These are phyloP conservation scores for Mycena citricolor DNA, from an alignment of 1,284 basidiomycete species.

Conservation along the genomic window DNA sequence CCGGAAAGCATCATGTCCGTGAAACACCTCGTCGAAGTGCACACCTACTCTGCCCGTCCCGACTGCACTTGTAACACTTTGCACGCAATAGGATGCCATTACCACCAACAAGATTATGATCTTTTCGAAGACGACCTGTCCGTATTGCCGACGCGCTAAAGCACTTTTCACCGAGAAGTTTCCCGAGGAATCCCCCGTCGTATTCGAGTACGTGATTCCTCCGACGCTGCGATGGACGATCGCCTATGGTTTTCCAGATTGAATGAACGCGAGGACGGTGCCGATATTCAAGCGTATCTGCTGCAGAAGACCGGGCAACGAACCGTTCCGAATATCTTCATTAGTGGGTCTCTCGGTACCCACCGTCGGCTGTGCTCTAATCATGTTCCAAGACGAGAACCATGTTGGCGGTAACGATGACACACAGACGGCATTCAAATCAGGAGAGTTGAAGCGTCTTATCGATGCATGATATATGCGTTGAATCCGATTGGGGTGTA, in stretches of 20 bases:
- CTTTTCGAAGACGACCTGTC: slow-evolving; percentile 71
- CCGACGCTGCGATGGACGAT: neutral
- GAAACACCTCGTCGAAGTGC: slow-evolving; percentile 45
- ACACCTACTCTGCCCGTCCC: neutral
- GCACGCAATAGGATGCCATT: slow-evolving; percentile 49
- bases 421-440: slow-evolving; percentile 34
- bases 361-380: neutral
- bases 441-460: slow-evolving; percentile 36
- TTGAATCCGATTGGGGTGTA: too few species aligned
- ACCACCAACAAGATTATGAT: slow-evolving; percentile 58
- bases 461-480: slow-evolving; percentile 31
- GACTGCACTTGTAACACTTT: neutral
- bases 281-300: slow-evolving; percentile 62
- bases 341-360: slow-evolving; percentile 55
- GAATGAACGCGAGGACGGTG: slow-evolving; percentile 49
- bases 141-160: slow-evolving; percentile 63
- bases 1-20: slow-evolving; percentile 35
- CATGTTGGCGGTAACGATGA: slow-evolving; percentile 61
- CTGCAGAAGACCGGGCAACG: slow-evolving; percentile 56
- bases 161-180: slow-evolving; percentile 49
- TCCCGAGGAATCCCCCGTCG: slow-evolving; percentile 45
- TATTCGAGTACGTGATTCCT: slow-evolving; percentile 55
- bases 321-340: slow-evolving; percentile 70
- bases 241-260: slow-evolving; percentile 33
- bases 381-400: slow-evolving; percentile 40